Base-by-base conservation (phyloP, 257 asterid genomes). In the Vinca minor region DNA sequence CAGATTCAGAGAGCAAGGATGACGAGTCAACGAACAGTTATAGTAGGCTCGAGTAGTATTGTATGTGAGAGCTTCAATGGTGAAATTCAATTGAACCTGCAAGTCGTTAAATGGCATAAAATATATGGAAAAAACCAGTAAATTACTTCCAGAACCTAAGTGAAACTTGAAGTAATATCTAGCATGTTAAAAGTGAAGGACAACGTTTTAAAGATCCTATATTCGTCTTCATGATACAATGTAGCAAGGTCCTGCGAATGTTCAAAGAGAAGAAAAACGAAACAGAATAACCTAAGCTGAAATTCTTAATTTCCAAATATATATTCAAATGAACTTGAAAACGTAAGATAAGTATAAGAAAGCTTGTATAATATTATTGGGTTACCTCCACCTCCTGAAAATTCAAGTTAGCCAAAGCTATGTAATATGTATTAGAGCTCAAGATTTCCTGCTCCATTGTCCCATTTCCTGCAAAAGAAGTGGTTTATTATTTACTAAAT, bases 31-130 rank as follows among this genome's bases (percentile, higher is more conserved):
- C 18, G 66, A 64, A 39, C 75, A 71, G 31, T 54, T 47, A 56
- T 56, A 71, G 50, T 64, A 58, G 36, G 75, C 75, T 71, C 47
- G 70, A 64, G 66, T 55, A 35, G 55, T 36, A 59, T 71, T 64
- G 62, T 71, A 71, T 11, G 52, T 64, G 50, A 64, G 52, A 64
- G 75, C 69, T 31, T 46, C 65, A 10, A 71, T 56, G 26, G 70
- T 71, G 64, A 63, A 71, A 57, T 71, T 71, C 66, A 71, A 64
- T 34, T 63, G 70, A 54, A 71, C 70, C 75, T 71, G 48, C 31
- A 65, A 21, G 5, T 39, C 17, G 36, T 54, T 4, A 10, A 28
- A 35, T 49, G 11, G 21, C 4, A 61, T 48, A n/a, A n/a, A n/a
- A n/a, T n/a, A n/a, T n/a, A n/a, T n/a, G n/a, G n/a, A n/a, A n/a